A percentile compares a stretch with the other conserved stretches of the same genome.
Conservation (phyloP, 2,329 filamentous ascomycete species). For the Ascochyta rabiei region DNA sequence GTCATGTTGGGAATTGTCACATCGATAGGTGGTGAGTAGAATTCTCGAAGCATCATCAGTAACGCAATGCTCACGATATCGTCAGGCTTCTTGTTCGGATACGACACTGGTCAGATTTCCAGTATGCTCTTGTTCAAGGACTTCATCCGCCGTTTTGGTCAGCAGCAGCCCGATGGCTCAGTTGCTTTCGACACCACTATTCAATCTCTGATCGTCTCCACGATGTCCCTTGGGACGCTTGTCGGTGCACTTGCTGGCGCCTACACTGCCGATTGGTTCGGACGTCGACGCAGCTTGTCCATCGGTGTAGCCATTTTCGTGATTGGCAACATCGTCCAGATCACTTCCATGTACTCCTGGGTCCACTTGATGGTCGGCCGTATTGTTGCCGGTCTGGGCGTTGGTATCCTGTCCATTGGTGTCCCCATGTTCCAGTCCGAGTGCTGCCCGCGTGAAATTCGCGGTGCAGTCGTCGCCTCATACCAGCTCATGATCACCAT, state of each 20-base stretch:
- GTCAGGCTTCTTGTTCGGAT: conserved; percentile 62
- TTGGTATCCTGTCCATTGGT: conserved; percentile 58
- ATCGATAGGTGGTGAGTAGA: conserved; percentile 58
- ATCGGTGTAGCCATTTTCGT: conserved; percentile 54
- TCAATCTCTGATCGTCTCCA: conserved; percentile 50
- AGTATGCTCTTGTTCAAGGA: conserved; percentile 54
- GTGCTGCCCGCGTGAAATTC: conserved; percentile 65
- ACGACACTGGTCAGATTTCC: conserved; percentile 57
- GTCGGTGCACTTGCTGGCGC: conserved; percentile 51
- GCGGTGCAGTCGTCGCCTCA: conserved; percentile 65
- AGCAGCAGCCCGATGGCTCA: conserved; percentile 49
- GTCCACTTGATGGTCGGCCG: conserved; percentile 57
- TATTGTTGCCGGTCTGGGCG: conserved; percentile 51
- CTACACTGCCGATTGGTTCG: conserved; percentile 61
- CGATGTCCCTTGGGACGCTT: conserved; percentile 50
- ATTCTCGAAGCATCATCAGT: neutral
- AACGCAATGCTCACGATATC: neutral
- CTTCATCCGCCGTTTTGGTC: conserved; percentile 63
- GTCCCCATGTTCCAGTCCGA: conserved; percentile 73
- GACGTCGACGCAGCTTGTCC: conserved; percentile 55
- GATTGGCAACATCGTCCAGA: conserved; percentile 53
- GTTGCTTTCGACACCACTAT: conserved; percentile 50
- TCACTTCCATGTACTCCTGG: conserved; percentile 50
- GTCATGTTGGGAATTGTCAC: conserved; percentile 63
- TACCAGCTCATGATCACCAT: conserved; percentile 56